Evolutionary conservation across 139 green algal species (phyloP).

Genomic region (Picochlorum sp.): DNA sequence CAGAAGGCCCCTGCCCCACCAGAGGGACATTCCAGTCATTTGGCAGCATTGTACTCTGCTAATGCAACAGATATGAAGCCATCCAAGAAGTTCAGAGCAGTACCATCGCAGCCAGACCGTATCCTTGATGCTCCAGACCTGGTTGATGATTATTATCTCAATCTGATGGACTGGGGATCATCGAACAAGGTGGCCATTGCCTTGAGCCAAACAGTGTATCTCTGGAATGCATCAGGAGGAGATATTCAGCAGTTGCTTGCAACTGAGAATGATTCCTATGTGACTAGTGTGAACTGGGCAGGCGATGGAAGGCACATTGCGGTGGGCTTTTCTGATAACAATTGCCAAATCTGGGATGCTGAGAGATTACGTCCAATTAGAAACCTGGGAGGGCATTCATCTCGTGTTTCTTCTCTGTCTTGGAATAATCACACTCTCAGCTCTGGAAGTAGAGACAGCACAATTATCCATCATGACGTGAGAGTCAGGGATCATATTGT

Average conservation of each 20-base stretch:
- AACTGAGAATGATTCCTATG: conserved; percentile 69
- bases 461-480: conserved; percentile 92
- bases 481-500: conserved; percentile 63
- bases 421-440: conserved; percentile 80
- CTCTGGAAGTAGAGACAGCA: conserved; percentile 70
- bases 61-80: conserved; percentile 50
- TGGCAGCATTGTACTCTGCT: conserved; percentile 64
- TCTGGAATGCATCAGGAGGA: conserved; percentile 84
- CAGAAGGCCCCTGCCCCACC: conserved; percentile 81
- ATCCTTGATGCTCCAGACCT: conserved; percentile 95
- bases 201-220: conserved; percentile 79
- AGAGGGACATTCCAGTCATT: conserved; percentile 56
- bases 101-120: conserved; percentile 75
- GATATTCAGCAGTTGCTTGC: conserved; percentile 75
- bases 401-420: conserved; percentile 67
- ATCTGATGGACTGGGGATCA: conserved; percentile 90
- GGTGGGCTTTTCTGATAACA: conserved; percentile 50
- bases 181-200: conserved; percentile 80
- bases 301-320: conserved; percentile 84
- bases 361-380: conserved; percentile 61
- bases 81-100: conserved; percentile 53
- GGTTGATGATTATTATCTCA: conserved; percentile 98
- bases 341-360: conserved; percentile 79
- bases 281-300: conserved; percentile 81
- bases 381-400: conserved; percentile 78